Base-by-base conservation (phyloP, 768 basidiomycete species). In the Rhizopogon salebrosus region DNA sequence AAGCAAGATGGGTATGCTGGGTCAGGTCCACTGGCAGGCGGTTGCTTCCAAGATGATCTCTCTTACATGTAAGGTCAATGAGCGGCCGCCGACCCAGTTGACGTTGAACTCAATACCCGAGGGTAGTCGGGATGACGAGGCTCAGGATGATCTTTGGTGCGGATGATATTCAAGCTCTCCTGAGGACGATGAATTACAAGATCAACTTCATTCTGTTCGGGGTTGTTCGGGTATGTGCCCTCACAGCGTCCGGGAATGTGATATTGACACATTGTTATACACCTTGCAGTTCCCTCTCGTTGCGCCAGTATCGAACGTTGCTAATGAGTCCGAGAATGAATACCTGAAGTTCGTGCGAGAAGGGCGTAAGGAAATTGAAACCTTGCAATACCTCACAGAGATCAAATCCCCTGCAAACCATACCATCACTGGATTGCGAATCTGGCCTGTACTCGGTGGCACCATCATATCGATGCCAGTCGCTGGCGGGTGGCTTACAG, bases 261-360 rank as follows among this genome's bases (percentile, higher is more conserved):
- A 38, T 10, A 20, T n/a, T 11, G 18, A 38, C n/a, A n/a, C n/a
- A n/a, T n/a, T n/a, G n/a, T 22, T 9, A 52, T 13, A 18, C 36
- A 34, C 48, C 27, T 11, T 27, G 20, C 24, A 60, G 58, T 55
- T 57, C 41, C 59, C 59, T 8, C 34, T 48, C 2, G 52, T 60
- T 13, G 55, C 59, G 0, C 18, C 51, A 6, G 34, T 52, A 16
- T 42, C 18, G 24, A 26, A 20, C 24, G 42, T 49, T 1, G 6
- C 31, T 16, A 24, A 27, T 1, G 31, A 48, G 22, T 7, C 11
- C 20, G 31, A 13, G 2, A n/a, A 34, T 18, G 45, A 39, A 18
- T 60, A 55, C 27, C 40, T 61, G 16, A 57, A 61, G 24, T 60
- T 52, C 24, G n/a, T 45, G 0, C 8, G 51, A 29, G 20, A 7